Base-by-base conservation (phyloP, 2,329 filamentous ascomycete genomes). In the Capronia epimyces region DNA sequence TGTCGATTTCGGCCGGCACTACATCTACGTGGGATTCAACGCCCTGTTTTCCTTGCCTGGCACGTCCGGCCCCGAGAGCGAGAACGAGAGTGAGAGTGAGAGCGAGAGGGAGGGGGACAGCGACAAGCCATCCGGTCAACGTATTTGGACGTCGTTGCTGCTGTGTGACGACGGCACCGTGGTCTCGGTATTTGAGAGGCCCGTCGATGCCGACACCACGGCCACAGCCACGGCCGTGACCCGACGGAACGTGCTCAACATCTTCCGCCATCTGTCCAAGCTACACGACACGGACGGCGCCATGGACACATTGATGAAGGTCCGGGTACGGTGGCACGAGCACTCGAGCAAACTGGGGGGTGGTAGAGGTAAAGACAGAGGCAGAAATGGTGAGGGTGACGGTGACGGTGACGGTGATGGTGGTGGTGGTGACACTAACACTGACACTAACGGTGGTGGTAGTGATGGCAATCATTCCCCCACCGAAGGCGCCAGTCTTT, bases 241-340 rank as follows among this genome's bases (percentile, higher is more conserved):
- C 20, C 76, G 80, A 6, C 70, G 78, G 10, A 84, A 85, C 57
- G 69, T 81, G 3, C 69, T 78, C 24, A 79, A 79, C 53, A 79
- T 85, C 37, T 80, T 85, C 57, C 71, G 75, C 2, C 81, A 83
- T 10, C 66, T 84, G 5, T 83, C 81, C 0, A 76, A 73, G 56
- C 71, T 74, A 12, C 72, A 76, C n/a, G 53, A 72, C 13, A 67
- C 67, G 18, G 55, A 66, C 6, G 67, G 73, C 20, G 72, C 79
- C 44, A 68, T 72, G 16, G 72, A 73, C 32, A 73, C 75, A 15
- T 64, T 81, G 13, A 74, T 75, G 52, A 77, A 76, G 0, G 67
- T 73, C 36, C 62, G 69, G 52, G 67, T 76, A 46, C 64, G 74
- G 46, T 65, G 68, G 53, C 65, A 67, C 43, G 62, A 56, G 34